A percentile compares a stretch with the other conserved stretches of the same genome.
Conservation (phyloP, 2,329 filamentous ascomycete genomes). For the Botrytis hyacinthi region DNA sequence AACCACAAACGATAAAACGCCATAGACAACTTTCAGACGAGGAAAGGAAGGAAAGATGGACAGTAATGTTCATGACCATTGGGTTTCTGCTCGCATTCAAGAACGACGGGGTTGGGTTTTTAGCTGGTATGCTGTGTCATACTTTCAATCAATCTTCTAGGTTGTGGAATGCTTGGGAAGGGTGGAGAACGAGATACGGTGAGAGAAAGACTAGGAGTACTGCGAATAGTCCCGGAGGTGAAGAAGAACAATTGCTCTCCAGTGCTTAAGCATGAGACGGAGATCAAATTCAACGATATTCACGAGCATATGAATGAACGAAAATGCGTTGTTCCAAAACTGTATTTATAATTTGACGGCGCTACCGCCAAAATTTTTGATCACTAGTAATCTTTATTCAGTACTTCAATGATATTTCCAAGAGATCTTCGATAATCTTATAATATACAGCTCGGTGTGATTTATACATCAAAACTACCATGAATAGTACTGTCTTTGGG, state of each 20-base stretch:
- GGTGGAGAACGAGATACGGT: slow-evolving; percentile 17
- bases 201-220: slow-evolving; percentile 20
- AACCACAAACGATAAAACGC: slow-evolving; percentile 39
- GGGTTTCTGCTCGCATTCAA: slow-evolving; percentile 79
- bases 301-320: neutral
- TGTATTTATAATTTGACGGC: neutral
- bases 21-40: slow-evolving; percentile 59
- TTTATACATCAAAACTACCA: slow-evolving; percentile 59
- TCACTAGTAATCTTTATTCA: neutral
- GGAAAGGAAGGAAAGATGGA: slow-evolving; percentile 75
- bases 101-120: slow-evolving; percentile 86
- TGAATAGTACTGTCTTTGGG: slow-evolving; percentile 84
- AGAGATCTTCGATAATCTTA: slow-evolving; percentile 8
- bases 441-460: slow-evolving; percentile 14
- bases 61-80: slow-evolving; percentile 85
- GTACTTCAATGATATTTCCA: neutral
- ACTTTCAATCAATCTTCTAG: slow-evolving; percentile 53
- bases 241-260: slow-evolving; percentile 22
- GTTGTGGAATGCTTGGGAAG: slow-evolving; percentile 24
- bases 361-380: neutral
- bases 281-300: neutral
- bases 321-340: neutral
- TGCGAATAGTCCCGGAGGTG: slow-evolving; percentile 18
- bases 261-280: neutral
- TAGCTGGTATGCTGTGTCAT: slow-evolving; percentile 78